Evolutionary conservation across 257 asterid genomes (phyloP).

Genomic region (Pogostemon cablin): DNA sequence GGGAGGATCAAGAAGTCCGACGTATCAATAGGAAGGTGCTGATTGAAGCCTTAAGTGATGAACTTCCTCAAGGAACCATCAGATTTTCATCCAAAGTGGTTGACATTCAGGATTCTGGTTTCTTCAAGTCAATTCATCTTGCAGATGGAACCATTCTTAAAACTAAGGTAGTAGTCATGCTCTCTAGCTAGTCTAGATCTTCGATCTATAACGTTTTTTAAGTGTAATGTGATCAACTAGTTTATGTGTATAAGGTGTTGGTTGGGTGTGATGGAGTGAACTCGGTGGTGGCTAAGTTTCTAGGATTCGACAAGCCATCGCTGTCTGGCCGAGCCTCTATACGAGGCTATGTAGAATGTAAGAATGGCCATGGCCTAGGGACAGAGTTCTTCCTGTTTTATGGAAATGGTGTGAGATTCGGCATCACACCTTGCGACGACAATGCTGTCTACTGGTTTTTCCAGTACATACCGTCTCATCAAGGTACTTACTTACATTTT

Average conservation of each 20-base stretch:
- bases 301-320: conserved; percentile 12
- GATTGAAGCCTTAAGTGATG: conserved; percentile 3
- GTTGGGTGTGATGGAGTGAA: conserved; percentile 29
- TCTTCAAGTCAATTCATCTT: background rate
- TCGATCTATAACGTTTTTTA: too few relatives aligned
- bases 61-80: conserved; percentile 6
- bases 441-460: conserved; percentile 6
- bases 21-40: background rate
- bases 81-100: conserved; percentile 24
- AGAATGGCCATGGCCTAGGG: conserved; percentile 20
- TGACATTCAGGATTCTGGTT: background rate
- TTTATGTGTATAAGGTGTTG: conserved; percentile 1
- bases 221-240: background rate
- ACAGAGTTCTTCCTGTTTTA: conserved; percentile 12
- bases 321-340: background rate
- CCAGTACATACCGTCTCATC: conserved; percentile 10
- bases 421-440: conserved; percentile 19
- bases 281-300: conserved; percentile 24
- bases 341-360: background rate
- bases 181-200: too few relatives aligned
- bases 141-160: conserved; percentile 21
- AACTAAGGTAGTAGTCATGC: conserved; percentile 11
- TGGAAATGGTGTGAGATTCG: conserved; percentile 26
- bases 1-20: background rate
- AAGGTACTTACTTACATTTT: background rate